phyloP scores from a whole-genome alignment of 768 basidiomycete species.

The Lyophyllum atratum region DNA sequence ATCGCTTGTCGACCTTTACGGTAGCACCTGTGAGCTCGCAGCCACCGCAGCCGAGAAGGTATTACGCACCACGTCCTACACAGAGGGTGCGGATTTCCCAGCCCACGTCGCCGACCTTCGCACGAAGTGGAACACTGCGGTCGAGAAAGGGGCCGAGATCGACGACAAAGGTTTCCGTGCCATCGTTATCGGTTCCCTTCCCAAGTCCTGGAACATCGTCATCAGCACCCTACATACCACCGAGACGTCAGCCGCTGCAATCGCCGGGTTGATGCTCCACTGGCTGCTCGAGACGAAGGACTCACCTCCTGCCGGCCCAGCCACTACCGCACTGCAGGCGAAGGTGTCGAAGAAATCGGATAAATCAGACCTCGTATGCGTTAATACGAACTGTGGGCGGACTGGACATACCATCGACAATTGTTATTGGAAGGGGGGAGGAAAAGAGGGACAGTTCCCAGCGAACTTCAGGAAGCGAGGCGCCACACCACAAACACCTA shows the following conservation, averaged over 20 bases:
- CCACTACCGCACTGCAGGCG: not conserved
- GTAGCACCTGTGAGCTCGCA: conserved; percentile 10
- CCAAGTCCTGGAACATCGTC: conserved; percentile 18
- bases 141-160: conserved; percentile 18
- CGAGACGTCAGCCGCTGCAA: conserved; percentile 6
- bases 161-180: conserved; percentile 14
- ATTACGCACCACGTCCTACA: conserved; percentile 4
- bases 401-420: conserved; percentile 24
- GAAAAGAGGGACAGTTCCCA: conserved; percentile 38
- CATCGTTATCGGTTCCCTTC: conserved; percentile 19
- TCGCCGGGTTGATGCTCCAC: not conserved
- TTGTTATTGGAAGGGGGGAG: conserved; percentile 35
- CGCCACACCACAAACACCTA: not conserved
- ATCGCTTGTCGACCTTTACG: conserved; percentile 11
- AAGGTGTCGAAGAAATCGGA: too few species aligned
- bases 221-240: not conserved
- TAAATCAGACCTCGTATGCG: conserved; percentile 6
- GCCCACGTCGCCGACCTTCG: conserved; percentile 16
- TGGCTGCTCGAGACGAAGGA: not conserved
- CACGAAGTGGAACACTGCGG: conserved; percentile 15
- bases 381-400: conserved; percentile 23
- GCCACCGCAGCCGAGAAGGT: conserved; percentile 3
- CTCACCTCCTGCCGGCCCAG: not conserved
- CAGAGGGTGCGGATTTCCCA: conserved; percentile 12
- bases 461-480: conserved; percentile 16